Percentiles rank a stretch among this genome's conserved stretches.
phyloP scores from a whole-genome alignment of 352 stramenopile species.

The Phytophthora colocasiae region DNA sequence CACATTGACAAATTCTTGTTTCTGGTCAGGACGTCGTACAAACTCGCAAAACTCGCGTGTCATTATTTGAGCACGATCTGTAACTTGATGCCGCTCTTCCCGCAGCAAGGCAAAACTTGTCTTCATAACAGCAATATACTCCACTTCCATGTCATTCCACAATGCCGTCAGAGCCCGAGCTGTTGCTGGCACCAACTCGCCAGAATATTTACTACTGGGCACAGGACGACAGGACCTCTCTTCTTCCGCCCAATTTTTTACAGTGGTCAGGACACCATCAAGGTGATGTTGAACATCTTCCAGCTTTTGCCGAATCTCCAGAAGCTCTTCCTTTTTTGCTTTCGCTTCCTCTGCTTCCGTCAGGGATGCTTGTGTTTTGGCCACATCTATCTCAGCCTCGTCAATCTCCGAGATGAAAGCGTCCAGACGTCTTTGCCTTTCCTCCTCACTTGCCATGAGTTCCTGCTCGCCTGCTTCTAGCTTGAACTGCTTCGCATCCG shows the following conservation, averaged over 20 bases:
- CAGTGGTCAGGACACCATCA: constrained; percentile 33
- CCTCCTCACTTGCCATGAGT: constrained; percentile 49
- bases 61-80: constrained; percentile 39
- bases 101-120: constrained; percentile 47
- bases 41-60: constrained; percentile 62
- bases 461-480: constrained; percentile 36
- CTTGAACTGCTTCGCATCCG: constrained; percentile 27
- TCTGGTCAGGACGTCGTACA: constrained; percentile 65
- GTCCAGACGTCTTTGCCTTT: constrained; percentile 40
- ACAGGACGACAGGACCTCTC: constrained; percentile 14
- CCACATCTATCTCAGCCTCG: constrained; percentile 48
- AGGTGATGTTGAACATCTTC: constrained; percentile 44
- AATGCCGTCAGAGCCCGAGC: constrained; percentile 41
- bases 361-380: constrained; percentile 42
- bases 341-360: constrained; percentile 75
- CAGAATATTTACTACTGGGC: constrained; percentile 33
- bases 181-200: constrained; percentile 40
- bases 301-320: constrained; percentile 51
- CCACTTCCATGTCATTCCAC: constrained; percentile 66
- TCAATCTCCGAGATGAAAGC: constrained; percentile 46
- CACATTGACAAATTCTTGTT: constrained; percentile 65
- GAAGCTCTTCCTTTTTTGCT: constrained; percentile 80
- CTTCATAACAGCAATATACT: constrained; percentile 64
- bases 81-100: constrained; percentile 41
- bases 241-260: constrained; percentile 34